Conservation (phyloP, 768 basidiomycete genomes). For the Lentinula raphanica region DNA sequence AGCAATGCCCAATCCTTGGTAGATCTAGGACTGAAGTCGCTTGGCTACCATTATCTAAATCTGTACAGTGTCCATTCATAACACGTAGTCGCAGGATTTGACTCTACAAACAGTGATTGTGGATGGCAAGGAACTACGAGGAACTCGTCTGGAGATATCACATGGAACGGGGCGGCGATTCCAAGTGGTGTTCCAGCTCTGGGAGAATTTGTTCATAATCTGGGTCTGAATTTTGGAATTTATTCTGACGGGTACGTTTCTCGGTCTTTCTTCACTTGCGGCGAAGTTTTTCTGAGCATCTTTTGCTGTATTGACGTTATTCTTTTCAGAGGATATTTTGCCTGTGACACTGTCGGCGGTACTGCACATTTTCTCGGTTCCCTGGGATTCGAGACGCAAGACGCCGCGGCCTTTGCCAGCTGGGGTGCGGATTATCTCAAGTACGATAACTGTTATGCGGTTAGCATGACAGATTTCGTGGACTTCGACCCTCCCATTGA, state of each 20-base stretch:
- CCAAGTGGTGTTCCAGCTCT: conserved; percentile 20
- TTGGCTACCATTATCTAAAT: conserved; percentile 41
- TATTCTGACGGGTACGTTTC: conserved; percentile 42
- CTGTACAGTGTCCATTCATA: conserved; percentile 19
- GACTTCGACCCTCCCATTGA: conserved; percentile 38
- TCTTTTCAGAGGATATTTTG: conserved; percentile 31
- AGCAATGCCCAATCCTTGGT: conserved; percentile 35
- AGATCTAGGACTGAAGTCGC: conserved; percentile 26
- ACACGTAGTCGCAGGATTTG: background rate
- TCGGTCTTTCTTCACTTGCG: no score
- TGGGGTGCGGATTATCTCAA: conserved; percentile 48
- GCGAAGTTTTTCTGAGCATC: no score
- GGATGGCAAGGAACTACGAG: conserved; percentile 44
- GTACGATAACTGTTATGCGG: conserved; percentile 49
- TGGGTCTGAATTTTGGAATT: conserved; percentile 59
- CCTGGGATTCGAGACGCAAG: conserved; percentile 40
- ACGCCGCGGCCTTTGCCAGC: conserved; percentile 41
- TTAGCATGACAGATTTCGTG: conserved; percentile 40
- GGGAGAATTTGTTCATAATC: conserved; percentile 11
- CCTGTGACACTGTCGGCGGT: conserved; percentile 42
- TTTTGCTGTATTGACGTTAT: background rate
- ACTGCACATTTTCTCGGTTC: conserved; percentile 40
- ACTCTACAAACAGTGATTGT: conserved; percentile 31
- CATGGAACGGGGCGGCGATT: conserved; percentile 34
- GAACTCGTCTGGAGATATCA: conserved; percentile 35